Evolutionary conservation across 1,284 basidiomycete genomes (phyloP), one percentile per base, ranked within the genome.

Genomic region (Crucibulum parvulum): DNA sequence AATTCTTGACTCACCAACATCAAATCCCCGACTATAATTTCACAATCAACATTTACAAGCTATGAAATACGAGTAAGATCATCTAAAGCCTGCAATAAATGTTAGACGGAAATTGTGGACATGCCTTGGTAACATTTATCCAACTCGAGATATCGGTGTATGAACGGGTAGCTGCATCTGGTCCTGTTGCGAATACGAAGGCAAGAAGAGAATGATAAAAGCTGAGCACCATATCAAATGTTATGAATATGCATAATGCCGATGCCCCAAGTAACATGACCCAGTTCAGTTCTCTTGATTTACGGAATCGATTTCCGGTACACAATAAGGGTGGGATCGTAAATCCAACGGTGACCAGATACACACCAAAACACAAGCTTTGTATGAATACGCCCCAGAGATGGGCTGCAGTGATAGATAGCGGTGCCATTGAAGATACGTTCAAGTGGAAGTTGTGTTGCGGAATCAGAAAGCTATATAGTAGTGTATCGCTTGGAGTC

Each of bases 131-230:
- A 35, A 62, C 39, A 36, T 62, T 57, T 13, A 59, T 53, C 57
- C 57, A 62, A 8, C 39, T 45, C 2, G 58, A 54, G 9, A 57
- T 57, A 46, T 62, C 51, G 9, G 43, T 37, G 38, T 53, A 59
- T 6, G 41, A 36, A 11, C 18, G 51, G n/a, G 55, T 9, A 7
- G 61, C 39, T 7, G 45, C 57, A 37, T 55, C 61, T 6, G 18
- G 41, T 24, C 55, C 57, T 3, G 41, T 38, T 8, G 36, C 48
- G 24, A 57, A 55, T 13, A 62, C 46, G 18, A 62, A 62, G 9
- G 57, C 57, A n/a, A 53, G 16, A 2, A 62, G 31, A 8, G 24
- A 47, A 11, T 62, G 54, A 37, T 59, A 57, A 24, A 62, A 52
- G 3, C 45, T 51, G 9, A 58, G 16, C 0, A 36, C 36, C 7